A percentile compares a stretch with the other conserved stretches of the same genome.
phyloP scores from a whole-genome alignment of 306 rosid genomes.

The Lupinus albus region DNA sequence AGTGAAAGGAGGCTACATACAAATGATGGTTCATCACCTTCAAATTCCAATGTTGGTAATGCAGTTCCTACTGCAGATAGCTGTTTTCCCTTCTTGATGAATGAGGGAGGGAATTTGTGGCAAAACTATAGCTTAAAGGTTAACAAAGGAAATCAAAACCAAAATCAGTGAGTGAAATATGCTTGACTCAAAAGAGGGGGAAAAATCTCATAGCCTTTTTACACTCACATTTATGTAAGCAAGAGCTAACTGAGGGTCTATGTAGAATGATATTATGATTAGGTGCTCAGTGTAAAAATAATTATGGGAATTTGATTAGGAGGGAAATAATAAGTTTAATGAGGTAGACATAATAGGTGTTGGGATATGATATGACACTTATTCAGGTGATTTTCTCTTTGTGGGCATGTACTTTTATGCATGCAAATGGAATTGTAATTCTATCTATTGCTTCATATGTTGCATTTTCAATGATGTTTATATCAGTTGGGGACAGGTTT shows the following conservation, averaged over 20 bases:
- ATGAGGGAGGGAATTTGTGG: conserved; percentile 87
- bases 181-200: too few species aligned
- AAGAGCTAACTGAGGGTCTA: conserved; percentile 31
- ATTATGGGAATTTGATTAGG: conserved; percentile 41
- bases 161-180: conserved; percentile 38
- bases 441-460: conserved; percentile 28
- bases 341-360: conserved; percentile 37
- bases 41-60: conserved; percentile 59
- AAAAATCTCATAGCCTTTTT: too few species aligned
- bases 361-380: conserved; percentile 25
- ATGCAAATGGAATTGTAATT: conserved; percentile 32
- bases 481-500: background rate
- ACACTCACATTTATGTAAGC: too few species aligned
- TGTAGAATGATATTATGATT: conserved; percentile 47
- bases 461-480: conserved; percentile 36
- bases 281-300: conserved; percentile 38
- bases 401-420: conserved; percentile 29
- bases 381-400: conserved; percentile 44
- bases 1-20: conserved; percentile 40
- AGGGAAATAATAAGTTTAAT: conserved; percentile 44
- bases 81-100: conserved; percentile 82
- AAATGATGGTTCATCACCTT: conserved; percentile 56
- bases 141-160: conserved; percentile 62
- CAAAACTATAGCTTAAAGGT: conserved; percentile 81
- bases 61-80: conserved; percentile 48